Percentiles rank a stretch among this genome's conserved stretches.
Evolutionary conservation across 345 rosid species (phyloP).

Genomic region (Arabis hirsuta): DNA sequence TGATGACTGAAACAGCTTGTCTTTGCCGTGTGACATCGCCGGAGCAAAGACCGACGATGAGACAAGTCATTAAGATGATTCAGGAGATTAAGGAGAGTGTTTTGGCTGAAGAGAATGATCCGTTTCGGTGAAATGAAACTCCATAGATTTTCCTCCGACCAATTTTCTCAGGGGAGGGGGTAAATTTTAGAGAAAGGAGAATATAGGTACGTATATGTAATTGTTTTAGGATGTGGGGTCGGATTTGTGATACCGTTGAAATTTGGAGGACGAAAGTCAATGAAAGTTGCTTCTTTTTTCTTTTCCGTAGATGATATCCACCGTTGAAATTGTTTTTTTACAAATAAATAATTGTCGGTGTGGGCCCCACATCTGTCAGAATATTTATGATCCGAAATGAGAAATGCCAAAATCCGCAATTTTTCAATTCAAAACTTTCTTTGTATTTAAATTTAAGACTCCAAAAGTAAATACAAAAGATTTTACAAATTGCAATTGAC

Average conservation of each 20-base stretch:
- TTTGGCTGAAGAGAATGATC: constrained; percentile 44
- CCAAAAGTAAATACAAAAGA: too few species aligned
- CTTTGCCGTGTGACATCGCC: constrained; percentile 83
- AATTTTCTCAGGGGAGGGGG: constrained; percentile 25
- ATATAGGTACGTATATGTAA: constrained; percentile 26
- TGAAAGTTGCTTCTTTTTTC: constrained; percentile 7
- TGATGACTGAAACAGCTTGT: constrained; percentile 87
- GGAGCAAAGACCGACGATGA: constrained; percentile 87
- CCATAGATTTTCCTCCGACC: constrained; percentile 7
- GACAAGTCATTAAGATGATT: constrained; percentile 89
- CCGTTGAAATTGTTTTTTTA: constrained; percentile 22
- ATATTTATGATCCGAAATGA: constrained; percentile 23
- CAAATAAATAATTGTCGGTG: constrained; percentile 13
- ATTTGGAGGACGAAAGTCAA: constrained; percentile 26
- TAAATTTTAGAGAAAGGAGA: neutral
- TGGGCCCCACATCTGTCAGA: constrained; percentile 29
- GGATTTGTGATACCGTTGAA: constrained; percentile 12
- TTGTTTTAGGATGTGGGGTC: constrained; percentile 34
- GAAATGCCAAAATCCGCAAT: neutral
- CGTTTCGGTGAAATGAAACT: constrained; percentile 26
- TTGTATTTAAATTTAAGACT: too few species aligned
- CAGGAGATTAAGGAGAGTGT: constrained; percentile 79
- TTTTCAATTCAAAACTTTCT: neutral
- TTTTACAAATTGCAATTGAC: too few species aligned
- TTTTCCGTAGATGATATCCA: constrained; percentile 11